Evolutionary conservation across 305 asterid genomes (phyloP), one percentile per base, ranked within the genome.

Genomic region (Ilex paraguariensis): DNA sequence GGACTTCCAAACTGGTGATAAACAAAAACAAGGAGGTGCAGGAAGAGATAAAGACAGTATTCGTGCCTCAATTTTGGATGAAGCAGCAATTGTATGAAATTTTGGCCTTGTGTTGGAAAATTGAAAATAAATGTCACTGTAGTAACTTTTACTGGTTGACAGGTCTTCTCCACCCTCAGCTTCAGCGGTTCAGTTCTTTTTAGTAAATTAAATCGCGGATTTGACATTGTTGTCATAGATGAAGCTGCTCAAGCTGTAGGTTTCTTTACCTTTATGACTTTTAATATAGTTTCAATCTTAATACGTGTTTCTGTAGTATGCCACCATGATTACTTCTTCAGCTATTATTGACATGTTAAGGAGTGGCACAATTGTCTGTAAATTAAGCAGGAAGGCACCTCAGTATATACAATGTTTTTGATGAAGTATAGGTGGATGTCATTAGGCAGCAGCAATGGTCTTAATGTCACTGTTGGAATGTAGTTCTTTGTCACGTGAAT

Each of bases 231-330:
- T 73, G 79, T 94, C 72, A 88, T 94, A 68, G 99, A 94, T 81
- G 99, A 94, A 85, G 99, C 99, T 32, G 99, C 99, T 76, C 99
- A 94, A 88, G 99, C 99, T 68, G 99, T 90, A 88, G 88, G 95
- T 70, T 67, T 50, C 51, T 54, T 3, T 59, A 54, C 64, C 53
- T 64, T 62, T 55, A 30, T 53, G 42, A 8, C 9, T 5, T 36
- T 8, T 4, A 4, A 5, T 36, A 36, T 36, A 36, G 42, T 36
- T 36, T 36, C 9, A 21, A 21, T 21, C 28, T 21, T 21, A 1
- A 1, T 21, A 21, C 42, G 9, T 36, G 42, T 36, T 36, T 36
- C 2, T 36, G 42, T 36, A 36, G 42, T 36, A 21, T 21, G 28
- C 28, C 28, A 1, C 28, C 28, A 21, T 1, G 28, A 21, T 21